Evolutionary conservation across 23 red algal species (phyloP).

Genomic region (Cyanidium caldarium): DNA sequence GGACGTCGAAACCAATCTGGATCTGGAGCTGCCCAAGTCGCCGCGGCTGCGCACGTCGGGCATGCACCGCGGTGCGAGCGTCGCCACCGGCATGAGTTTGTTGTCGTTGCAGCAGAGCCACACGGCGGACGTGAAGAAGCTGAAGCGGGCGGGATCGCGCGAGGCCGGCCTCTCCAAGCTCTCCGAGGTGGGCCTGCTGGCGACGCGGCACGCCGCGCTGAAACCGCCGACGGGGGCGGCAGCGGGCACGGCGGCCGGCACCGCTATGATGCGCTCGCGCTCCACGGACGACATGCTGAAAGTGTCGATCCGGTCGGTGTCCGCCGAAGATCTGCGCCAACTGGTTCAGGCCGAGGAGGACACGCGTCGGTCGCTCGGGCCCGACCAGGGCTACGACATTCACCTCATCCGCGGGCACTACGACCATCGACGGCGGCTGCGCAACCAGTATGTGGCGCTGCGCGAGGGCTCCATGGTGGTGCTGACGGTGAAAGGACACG

Average conservation of each 20-base stretch:
- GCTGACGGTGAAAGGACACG: conserved; percentile 31
- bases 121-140: background rate
- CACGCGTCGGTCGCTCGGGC: conserved; percentile 58
- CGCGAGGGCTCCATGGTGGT: conserved; percentile 43
- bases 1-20: conserved; percentile 31
- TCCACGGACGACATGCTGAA: conserved; percentile 79
- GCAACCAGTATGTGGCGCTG: conserved; percentile 36
- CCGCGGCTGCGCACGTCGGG: conserved; percentile 19
- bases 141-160: background rate
- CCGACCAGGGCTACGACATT: conserved; percentile 63
- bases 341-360: conserved; percentile 61
- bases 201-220: background rate
- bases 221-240: background rate
- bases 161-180: background rate
- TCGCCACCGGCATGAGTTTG: conserved; percentile 1
- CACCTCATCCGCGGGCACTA: conserved; percentile 82
- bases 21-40: conserved; percentile 76
- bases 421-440: conserved; percentile 44
- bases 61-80: background rate
- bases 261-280: conserved; percentile 44
- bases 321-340: conserved; percentile 38
- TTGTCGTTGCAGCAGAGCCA: background rate
- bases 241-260: background rate
- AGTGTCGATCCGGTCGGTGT: conserved; percentile 44
- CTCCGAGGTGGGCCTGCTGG: background rate